Evolutionary conservation across 371 early-diverging fungal species (phyloP).

Genomic region (Funneliformis caledonium): DNA sequence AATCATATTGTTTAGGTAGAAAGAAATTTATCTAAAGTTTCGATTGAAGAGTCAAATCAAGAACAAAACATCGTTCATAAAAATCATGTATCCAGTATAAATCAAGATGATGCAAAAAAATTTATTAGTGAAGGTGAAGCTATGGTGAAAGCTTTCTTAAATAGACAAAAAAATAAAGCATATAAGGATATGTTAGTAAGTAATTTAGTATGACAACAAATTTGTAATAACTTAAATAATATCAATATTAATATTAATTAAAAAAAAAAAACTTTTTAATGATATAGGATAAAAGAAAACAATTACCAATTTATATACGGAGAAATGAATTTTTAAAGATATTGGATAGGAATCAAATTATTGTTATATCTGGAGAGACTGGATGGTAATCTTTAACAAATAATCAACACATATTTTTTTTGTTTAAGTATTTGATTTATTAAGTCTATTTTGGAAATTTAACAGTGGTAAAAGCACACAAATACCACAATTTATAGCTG

Average conservation of each 20-base stretch:
- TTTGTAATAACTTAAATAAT: background rate
- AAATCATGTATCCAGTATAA: constrained; percentile 43
- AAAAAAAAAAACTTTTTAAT: background rate
- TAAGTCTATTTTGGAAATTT: constrained; percentile 45
- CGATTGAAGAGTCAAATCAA: background rate
- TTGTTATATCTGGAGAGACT: constrained; percentile 90
- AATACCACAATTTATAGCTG: constrained; percentile 87
- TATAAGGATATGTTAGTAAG: background rate
- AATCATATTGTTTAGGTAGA: background rate
- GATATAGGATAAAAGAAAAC: constrained; percentile 44
- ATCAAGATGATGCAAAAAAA: constrained; percentile 45
- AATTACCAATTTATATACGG: constrained; percentile 67
- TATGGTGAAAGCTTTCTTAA: background rate
- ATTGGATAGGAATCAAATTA: constrained; percentile 63
- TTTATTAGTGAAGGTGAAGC: constrained; percentile 41
- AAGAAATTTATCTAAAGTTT: background rate
- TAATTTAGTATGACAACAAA: background rate
- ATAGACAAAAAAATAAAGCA: background rate
- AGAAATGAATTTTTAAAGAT: constrained; percentile 59
- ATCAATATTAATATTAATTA: no score
- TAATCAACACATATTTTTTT: constrained; percentile 44
- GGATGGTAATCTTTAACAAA: constrained; percentile 61
- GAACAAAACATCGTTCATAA: constrained; percentile 45
- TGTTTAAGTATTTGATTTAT: background rate
- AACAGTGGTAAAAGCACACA: constrained; percentile 92